Evolutionary conservation across 495 filamentous ascomycete species (phyloP).

Genomic region (Haplographium delicatum): DNA sequence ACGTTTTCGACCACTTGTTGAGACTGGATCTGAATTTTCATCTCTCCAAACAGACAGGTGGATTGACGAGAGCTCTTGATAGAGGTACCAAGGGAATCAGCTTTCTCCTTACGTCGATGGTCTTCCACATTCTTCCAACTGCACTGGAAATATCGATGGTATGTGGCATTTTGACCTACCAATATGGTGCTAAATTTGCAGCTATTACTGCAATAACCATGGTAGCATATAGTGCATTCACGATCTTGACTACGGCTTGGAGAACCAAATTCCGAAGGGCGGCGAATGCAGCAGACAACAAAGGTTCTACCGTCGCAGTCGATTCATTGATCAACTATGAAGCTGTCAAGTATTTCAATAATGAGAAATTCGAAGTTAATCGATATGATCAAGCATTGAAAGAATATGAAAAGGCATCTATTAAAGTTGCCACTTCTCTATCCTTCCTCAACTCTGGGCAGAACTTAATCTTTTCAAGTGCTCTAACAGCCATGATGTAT

Average conservation of each 20-base stretch:
- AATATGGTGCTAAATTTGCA: conserved; percentile 88
- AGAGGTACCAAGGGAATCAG: conserved; percentile 97
- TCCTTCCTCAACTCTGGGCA: conserved; percentile 96
- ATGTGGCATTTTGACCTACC: conserved; percentile 88
- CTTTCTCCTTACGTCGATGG: conserved; percentile 94
- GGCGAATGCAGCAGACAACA: conserved; percentile 94
- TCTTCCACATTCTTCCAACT: conserved; percentile 94
- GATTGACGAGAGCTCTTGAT: conserved; percentile 90
- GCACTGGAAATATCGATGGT: conserved; percentile 92
- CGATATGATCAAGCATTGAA: conserved; percentile 85
- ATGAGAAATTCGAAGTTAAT: conserved; percentile 87
- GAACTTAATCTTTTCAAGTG: conserved; percentile 93
- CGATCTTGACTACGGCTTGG: conserved; percentile 93
- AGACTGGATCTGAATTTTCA: conserved; percentile 91
- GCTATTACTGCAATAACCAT: conserved; percentile 88
- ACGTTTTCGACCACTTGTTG: conserved; percentile 88
- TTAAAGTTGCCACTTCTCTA: conserved; percentile 91
- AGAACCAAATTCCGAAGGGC: conserved; percentile 91
- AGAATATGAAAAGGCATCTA: conserved; percentile 86
- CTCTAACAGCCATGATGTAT: conserved; percentile 98
- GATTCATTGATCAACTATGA: conserved; percentile 98
- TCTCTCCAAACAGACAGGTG: conserved; percentile 87
- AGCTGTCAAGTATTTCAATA: conserved; percentile 99
- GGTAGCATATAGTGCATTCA: conserved; percentile 90
- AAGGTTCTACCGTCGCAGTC: conserved; percentile 89